Conservation (phyloP, 2,329 filamentous ascomycete genomes). For the Ramularia endophylla region DNA sequence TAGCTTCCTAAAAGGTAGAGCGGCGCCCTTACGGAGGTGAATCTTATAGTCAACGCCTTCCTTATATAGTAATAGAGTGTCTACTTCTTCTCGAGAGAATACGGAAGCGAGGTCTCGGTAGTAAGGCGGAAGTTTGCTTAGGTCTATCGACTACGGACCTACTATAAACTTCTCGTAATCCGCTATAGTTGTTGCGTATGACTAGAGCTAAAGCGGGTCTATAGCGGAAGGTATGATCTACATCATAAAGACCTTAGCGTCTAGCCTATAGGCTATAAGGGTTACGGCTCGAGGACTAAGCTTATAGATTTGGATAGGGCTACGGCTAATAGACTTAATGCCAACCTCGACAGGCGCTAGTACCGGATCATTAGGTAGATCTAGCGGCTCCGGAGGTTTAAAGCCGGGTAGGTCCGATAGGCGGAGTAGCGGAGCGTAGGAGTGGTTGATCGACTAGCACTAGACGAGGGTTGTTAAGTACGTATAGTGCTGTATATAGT, state of each 20-base stretch:
- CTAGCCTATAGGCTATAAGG: neutral
- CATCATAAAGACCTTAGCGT: neutral
- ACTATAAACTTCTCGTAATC: slow-evolving; percentile 1
- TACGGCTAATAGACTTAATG: neutral
- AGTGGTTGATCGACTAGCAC: too few relatives aligned
- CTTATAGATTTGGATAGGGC: neutral
- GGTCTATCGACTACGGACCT: too few relatives aligned
- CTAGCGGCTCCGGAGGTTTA: too few relatives aligned
- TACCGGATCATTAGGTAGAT: too few relatives aligned
- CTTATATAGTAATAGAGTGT: neutral
- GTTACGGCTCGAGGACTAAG: neutral
- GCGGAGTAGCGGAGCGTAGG: neutral
- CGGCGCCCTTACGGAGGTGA: neutral
- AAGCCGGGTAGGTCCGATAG: neutral
- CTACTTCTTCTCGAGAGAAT: neutral
- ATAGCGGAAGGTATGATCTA: neutral
- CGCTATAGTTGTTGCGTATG: neutral
- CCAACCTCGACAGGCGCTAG: too few relatives aligned
- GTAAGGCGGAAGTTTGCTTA: neutral
- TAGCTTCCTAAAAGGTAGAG: neutral
- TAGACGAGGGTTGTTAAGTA: neutral
- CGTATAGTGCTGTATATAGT: too few relatives aligned
- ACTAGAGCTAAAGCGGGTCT: too few relatives aligned
- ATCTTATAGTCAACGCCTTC: neutral
- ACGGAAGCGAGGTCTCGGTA: neutral